Evolutionary conservation across 2,329 filamentous ascomycete genomes (phyloP), one percentile per base, ranked within the genome.

Genomic region (Ceratocystis ficicola): DNA sequence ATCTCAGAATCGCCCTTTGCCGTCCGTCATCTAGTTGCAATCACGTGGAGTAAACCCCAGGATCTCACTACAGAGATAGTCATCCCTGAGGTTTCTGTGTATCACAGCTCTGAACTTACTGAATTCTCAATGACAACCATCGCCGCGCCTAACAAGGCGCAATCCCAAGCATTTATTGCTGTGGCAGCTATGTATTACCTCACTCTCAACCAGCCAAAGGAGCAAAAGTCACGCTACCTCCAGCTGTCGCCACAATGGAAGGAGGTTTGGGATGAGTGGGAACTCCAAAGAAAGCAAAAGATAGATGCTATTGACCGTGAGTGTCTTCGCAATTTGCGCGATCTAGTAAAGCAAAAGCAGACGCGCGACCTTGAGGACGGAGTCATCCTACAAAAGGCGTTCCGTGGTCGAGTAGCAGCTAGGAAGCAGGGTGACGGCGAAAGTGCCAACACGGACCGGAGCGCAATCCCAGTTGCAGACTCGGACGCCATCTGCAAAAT

Each of bases 151-250:
- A 87, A 90, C 64, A 70, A 80, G 12, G 85, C 86, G 69, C 92
- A 99, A 73, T 95, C 94, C 5, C 92, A 97, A 74, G 86, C 87
- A 1, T 97, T 87, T 70, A 82, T 94, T 52, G 89, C 91, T 5
- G 95, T 91, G 0, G 80, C 84, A 12, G 90, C 88, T 1, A 77
- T 99, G 1, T 96, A 95, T 73, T 81, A 89, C 50, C 80, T 95
- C 0, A 96, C 91, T 69, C 84, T 85, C 1, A 81, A 83, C n/a
- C 89, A 86, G 17, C 76, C 83, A 0, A 94, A 90, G 70, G 93
- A 97, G 72, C 90, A 95, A 69, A 97, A 95, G 73, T 30, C 59
- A 4, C 83, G 90, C 1, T 87, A 87, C 67, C 74, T 95, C 69
- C 83, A 89, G 63, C 78, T 99, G 17, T 90, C 92, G 3, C 80